Conservation (phyloP, 345 rosid species). For the Linum usitatissimum region DNA sequence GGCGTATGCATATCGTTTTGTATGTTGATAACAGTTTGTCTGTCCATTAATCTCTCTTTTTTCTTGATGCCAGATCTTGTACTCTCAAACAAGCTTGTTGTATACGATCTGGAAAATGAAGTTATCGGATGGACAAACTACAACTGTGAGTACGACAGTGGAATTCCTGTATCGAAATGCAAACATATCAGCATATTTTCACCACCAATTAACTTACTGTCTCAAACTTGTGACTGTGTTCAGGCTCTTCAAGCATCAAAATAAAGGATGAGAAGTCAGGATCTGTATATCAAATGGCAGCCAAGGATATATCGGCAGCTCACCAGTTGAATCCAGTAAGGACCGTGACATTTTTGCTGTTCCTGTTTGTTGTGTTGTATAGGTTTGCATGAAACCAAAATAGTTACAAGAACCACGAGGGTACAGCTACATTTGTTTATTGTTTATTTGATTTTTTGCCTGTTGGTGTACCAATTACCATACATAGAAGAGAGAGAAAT, state of each 20-base stretch:
- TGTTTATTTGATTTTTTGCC: not conserved
- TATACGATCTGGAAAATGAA: constrained; percentile 64
- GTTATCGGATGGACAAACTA: constrained; percentile 74
- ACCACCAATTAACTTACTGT: not conserved
- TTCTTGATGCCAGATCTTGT: constrained; percentile 51
- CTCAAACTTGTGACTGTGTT: constrained; percentile 4
- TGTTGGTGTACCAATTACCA: constrained; percentile 17
- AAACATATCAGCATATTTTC: not conserved
- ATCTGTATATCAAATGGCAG: constrained; percentile 34
- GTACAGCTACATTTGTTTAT: constrained; percentile 21
- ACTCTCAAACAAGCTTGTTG: constrained; percentile 68
- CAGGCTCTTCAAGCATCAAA: constrained; percentile 73
- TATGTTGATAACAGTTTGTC: not conserved
- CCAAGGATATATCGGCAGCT: constrained; percentile 39
- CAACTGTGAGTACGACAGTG: constrained; percentile 52
- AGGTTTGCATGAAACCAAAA: constrained; percentile 16
- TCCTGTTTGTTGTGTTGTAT: constrained; percentile 27
- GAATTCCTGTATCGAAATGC: not conserved
- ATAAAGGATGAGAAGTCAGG: constrained; percentile 46
- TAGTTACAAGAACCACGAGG: not conserved
- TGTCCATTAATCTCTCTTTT: not conserved
- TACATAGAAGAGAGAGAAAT: not conserved
- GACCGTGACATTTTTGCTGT: constrained; percentile 21
- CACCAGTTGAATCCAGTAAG: constrained; percentile 9
- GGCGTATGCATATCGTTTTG: no score